Evolutionary conservation across 257 asterid genomes (phyloP).

Genomic region (Ilex asprella): DNA sequence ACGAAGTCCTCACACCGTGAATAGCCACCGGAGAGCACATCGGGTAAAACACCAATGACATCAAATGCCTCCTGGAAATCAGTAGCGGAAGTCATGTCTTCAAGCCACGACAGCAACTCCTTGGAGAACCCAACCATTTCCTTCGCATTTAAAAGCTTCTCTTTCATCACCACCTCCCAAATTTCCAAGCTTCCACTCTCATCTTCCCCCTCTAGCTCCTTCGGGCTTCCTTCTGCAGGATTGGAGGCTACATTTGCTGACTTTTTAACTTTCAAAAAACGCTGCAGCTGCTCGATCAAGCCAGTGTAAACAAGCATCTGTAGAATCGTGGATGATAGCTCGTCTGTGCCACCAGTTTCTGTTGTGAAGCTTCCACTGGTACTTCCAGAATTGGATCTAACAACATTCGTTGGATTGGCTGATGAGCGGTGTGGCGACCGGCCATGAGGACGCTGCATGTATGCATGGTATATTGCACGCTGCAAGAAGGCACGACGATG

Average conservation of each 20-base stretch:
- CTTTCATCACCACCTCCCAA: slow-evolving; percentile 90
- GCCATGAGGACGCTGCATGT: slow-evolving; percentile 74
- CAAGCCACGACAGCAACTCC: slow-evolving; percentile 83
- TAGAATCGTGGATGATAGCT: slow-evolving; percentile 54
- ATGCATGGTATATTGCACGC: slow-evolving; percentile 85
- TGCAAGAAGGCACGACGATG: slow-evolving; percentile 77
- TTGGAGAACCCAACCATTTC: slow-evolving; percentile 85
- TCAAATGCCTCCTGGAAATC: slow-evolving; percentile 90
- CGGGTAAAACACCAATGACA: slow-evolving; percentile 59
- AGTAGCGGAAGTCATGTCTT: slow-evolving; percentile 60
- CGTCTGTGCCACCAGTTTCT: slow-evolving; percentile 39
- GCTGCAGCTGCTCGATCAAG: slow-evolving; percentile 90
- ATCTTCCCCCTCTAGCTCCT: slow-evolving; percentile 38
- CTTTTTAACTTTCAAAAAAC: slow-evolving; percentile 59
- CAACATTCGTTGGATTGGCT: slow-evolving; percentile 13
- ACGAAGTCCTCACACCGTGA: slow-evolving; percentile 77
- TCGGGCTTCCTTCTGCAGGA: slow-evolving; percentile 14
- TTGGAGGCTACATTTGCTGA: slow-evolving; percentile 21
- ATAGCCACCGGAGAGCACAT: slow-evolving; percentile 53
- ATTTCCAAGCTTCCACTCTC: slow-evolving; percentile 54
- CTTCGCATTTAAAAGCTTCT: slow-evolving; percentile 55
- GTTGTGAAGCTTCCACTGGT: slow-evolving; percentile 22
- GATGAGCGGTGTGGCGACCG: slow-evolving; percentile 41
- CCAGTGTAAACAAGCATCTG: slow-evolving; percentile 96
- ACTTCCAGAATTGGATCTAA: slow-evolving; percentile 25